Evolutionary conservation across 139 green algal species (phyloP).

Genomic region (Chlamydomonas sp.): DNA sequence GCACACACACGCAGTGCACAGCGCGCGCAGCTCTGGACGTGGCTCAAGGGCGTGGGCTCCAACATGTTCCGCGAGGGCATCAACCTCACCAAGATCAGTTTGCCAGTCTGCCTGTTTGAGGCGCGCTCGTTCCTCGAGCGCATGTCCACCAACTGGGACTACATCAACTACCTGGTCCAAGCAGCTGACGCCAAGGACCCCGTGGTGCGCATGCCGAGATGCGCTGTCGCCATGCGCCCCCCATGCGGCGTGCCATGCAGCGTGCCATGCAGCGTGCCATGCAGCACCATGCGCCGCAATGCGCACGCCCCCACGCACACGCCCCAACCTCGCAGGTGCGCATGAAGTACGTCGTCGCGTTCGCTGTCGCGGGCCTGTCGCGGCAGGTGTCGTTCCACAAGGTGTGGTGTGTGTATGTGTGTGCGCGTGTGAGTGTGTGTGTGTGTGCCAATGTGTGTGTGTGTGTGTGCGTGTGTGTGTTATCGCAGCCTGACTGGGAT

Average conservation of each 20-base stretch:
- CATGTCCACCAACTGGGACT: slow-evolving; percentile 47
- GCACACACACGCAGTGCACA: too few relatives aligned
- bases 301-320: too few relatives aligned
- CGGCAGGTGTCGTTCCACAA: slow-evolving; percentile 44
- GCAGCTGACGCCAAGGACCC: slow-evolving; percentile 36
- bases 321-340: too few relatives aligned
- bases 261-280: too few relatives aligned
- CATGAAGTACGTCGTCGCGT: slow-evolving; percentile 47
- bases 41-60: not conserved
- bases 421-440: not conserved
- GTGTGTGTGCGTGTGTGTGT: too few relatives aligned
- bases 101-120: slow-evolving; percentile 59
- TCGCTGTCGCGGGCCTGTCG: slow-evolving; percentile 47
- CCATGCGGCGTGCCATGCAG: too few relatives aligned
- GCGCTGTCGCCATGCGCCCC: too few relatives aligned
- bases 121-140: slow-evolving; percentile 53
- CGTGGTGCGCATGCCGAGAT: slow-evolving; percentile 33
- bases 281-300: too few relatives aligned
- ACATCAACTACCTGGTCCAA: slow-evolving; percentile 25
- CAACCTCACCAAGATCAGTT: slow-evolving; percentile 54
- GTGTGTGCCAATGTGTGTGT: not conserved
- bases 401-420: not conserved
- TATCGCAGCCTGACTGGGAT: too few relatives aligned
- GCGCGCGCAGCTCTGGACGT: slow-evolving; percentile 26
- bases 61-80: slow-evolving; percentile 48